Evolutionary conservation across 2,329 filamentous ascomycete species (phyloP).

Genomic region (Hymenotorrendiella dingleyae): DNA sequence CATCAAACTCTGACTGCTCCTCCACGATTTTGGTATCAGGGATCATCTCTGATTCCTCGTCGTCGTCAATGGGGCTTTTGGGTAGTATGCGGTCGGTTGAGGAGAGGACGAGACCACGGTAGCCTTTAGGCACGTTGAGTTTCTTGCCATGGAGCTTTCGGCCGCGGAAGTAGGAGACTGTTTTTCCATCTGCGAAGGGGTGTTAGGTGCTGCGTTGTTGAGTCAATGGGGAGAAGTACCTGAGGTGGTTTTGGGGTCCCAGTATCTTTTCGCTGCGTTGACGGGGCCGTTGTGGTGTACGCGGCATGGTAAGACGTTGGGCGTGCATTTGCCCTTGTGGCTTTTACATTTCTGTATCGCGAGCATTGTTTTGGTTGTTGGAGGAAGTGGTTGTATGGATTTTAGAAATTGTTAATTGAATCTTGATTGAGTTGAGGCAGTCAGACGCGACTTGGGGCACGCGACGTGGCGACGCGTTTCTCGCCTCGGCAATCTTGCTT

Average conservation of each 20-base stretch:
- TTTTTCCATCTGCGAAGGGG: conserved; percentile 39
- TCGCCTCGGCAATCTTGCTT: too few relatives aligned
- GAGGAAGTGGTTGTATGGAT: neutral
- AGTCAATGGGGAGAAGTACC: conserved; percentile 30
- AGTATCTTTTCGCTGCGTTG: conserved; percentile 59
- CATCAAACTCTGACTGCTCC: conserved; percentile 62
- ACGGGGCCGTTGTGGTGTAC: conserved; percentile 74
- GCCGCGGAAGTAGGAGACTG: conserved; percentile 68
- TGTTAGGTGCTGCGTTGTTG: neutral
- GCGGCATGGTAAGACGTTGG: conserved; percentile 74
- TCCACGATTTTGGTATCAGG: conserved; percentile 53
- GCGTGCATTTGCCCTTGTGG: conserved; percentile 25
- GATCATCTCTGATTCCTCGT: conserved; percentile 42
- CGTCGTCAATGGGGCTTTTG: conserved; percentile 33
- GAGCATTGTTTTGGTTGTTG: conserved; percentile 18
- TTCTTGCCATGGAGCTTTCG: conserved; percentile 67
- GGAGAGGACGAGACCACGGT: conserved; percentile 57
- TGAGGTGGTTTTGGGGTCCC: conserved; percentile 51
- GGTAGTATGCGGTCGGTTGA: conserved; percentile 36
- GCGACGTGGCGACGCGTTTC: conserved; percentile 7
- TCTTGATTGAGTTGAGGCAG: neutral
- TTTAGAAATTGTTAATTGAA: neutral
- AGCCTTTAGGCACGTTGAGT: conserved; percentile 64
- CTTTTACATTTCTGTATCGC: conserved; percentile 24
- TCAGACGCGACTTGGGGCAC: neutral